Base-by-base conservation (phyloP, 2,329 filamentous ascomycete genomes). In the Trichoderma asperellum region DNA sequence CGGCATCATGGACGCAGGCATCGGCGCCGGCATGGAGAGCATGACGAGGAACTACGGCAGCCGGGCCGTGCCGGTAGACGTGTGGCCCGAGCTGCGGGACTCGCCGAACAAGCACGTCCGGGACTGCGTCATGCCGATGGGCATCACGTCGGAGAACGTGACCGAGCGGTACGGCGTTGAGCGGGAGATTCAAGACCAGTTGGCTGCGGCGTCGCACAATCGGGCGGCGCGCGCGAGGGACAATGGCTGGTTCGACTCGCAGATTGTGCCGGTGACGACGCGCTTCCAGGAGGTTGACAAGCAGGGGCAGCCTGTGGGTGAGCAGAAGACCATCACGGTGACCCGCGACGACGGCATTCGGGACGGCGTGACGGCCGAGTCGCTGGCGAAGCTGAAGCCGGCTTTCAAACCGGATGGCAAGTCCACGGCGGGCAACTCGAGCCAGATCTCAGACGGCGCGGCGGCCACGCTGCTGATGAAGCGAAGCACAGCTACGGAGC, bases 71-170 rank as follows among this genome's bases (percentile, higher is more conserved):
- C 94, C 94, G 0, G 90, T 89, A 0, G 88, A 93, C 72, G 81
- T 93, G 12, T 97, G 93, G 93, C 89, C 91, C 0, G 89, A 87
- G 63, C 82, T 97, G 71, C 87, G 83, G 74, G 86, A 91, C 1
- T 89, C 86, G 4, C 80, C 82, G 1, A 85, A 87, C 11, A 85
- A 91, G 75, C 90, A 96, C 72, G 92, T 92, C 4, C 83, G 87
- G 53, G 94, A 97, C 78, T 97, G 94, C 78, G 88, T 97, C 77
- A 96, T 97, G 94, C 89, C 90, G 74, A 97, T 97, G 94, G 94
- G 94, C 0, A 81, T 95, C 70, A 97, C 94, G 14, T 90, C 89
- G 5, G 94, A 97, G 84, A 97, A 97, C 75, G 93, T 97, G 0
- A 93, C 94, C 0, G 82, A 84, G 74, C 83, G 94, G 58, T 96